Evolutionary conservation across 169 alveolate genomes (phyloP).

Genomic region (Cryptosporidium canis): DNA sequence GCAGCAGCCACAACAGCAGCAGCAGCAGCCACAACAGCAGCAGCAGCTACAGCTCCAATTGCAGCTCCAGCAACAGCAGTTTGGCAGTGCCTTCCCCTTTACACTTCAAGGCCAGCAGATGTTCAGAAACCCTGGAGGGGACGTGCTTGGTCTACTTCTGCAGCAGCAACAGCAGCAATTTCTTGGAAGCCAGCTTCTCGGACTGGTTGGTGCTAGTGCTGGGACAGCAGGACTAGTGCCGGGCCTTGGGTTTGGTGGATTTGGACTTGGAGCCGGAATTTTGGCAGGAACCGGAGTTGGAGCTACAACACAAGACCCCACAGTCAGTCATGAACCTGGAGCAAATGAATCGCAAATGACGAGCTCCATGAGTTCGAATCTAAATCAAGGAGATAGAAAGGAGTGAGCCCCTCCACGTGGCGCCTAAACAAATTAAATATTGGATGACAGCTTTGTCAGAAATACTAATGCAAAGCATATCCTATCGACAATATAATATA

Average conservation of each 20-base stretch:
- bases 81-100: background rate
- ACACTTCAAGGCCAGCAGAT: background rate
- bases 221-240: background rate
- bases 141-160: background rate
- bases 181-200: background rate
- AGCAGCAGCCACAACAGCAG: background rate
- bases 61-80: background rate
- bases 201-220: background rate
- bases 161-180: slow-evolving; percentile 1
- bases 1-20: background rate
- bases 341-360: background rate
- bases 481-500: too few relatives aligned
- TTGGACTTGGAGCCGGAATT: background rate
- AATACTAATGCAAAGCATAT: too few relatives aligned
- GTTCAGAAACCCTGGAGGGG: background rate
- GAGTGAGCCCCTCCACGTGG: background rate
- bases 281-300: background rate
- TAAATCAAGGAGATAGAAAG: background rate
- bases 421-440: background rate
- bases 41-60: background rate
- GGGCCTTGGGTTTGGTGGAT: slow-evolving; percentile 11
- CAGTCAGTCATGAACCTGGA: background rate
- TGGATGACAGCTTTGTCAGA: background rate
- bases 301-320: background rate
- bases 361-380: background rate